Percentiles rank a stretch among this genome's conserved stretches.
These are phyloP conservation scores for Cladorrhinum sp. DNA, from an alignment of 2,329 filamentous ascomycete species.

Conservation along the genomic window DNA sequence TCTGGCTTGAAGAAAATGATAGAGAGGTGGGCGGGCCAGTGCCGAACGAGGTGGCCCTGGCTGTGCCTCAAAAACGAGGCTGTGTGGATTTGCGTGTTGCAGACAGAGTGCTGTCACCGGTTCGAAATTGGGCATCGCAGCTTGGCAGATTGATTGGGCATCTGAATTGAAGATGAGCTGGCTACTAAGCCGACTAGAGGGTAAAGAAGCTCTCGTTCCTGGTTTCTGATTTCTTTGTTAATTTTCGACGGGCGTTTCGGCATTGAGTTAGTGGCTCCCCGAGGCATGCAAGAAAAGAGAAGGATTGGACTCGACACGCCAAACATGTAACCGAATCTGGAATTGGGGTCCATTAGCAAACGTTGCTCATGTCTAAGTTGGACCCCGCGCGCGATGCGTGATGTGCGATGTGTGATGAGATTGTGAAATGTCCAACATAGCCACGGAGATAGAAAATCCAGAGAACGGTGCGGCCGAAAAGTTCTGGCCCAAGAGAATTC, in stretches of 20 bases:
- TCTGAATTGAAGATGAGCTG: background rate
- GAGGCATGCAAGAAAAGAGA: background rate
- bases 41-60: background rate
- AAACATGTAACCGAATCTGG: background rate
- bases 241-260: background rate
- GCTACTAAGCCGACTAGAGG: background rate
- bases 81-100: background rate
- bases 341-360: background rate
- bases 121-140: background rate
- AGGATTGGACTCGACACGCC: background rate
- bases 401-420: background rate
- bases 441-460: background rate
- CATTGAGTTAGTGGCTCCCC: background rate
- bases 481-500: background rate
- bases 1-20: too few relatives aligned
- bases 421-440: background rate
- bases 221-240: background rate
- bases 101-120: background rate
- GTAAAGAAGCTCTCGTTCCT: background rate
- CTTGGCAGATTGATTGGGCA: background rate
- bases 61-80: background rate
- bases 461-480: too few relatives aligned
- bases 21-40: background rate
- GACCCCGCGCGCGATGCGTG: background rate
- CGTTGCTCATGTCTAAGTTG: background rate